A percentile compares a stretch with the other conserved stretches of the same genome.
Evolutionary conservation across 208 protist genomes (phyloP).

Genomic region (Leishmania tropica): DNA sequence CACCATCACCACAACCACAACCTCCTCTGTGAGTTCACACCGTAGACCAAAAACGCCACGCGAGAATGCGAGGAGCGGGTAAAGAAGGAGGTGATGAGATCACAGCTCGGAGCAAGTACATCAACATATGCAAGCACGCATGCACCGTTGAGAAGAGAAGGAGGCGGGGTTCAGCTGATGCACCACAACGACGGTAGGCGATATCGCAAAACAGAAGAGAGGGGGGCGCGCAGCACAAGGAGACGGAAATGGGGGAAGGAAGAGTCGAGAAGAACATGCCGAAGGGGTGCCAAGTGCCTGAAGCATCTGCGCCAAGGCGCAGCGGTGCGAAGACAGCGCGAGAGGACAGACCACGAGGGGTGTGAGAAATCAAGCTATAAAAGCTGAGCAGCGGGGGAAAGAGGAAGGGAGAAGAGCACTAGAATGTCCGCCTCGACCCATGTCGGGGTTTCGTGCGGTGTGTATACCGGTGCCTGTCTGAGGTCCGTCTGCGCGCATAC

Average conservation of each 20-base stretch:
- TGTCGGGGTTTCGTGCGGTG: neutral
- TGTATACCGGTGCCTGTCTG: neutral
- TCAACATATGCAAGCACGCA: neutral
- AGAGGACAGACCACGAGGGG: neutral
- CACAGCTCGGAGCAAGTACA: neutral
- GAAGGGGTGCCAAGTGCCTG: neutral
- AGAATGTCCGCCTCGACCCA: too few species aligned
- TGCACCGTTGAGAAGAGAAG: neutral
- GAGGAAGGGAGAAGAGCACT: neutral
- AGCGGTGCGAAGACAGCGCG: neutral
- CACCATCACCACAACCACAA: neutral
- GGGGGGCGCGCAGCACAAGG: neutral
- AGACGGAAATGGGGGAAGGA: neutral
- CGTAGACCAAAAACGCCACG: neutral
- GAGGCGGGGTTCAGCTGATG: neutral
- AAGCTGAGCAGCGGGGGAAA: constrained; percentile 1
- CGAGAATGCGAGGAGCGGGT: neutral
- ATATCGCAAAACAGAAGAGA: neutral
- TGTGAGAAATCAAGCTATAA: neutral
- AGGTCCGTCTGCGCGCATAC: neutral
- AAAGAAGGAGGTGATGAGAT: neutral
- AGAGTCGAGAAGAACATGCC: neutral
- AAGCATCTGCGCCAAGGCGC: neutral
- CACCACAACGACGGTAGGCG: neutral
- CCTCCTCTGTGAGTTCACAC: neutral